Evolutionary conservation across 2,329 filamentous ascomycete species (phyloP).

Genomic region (Botrytis hyacinthi): DNA sequence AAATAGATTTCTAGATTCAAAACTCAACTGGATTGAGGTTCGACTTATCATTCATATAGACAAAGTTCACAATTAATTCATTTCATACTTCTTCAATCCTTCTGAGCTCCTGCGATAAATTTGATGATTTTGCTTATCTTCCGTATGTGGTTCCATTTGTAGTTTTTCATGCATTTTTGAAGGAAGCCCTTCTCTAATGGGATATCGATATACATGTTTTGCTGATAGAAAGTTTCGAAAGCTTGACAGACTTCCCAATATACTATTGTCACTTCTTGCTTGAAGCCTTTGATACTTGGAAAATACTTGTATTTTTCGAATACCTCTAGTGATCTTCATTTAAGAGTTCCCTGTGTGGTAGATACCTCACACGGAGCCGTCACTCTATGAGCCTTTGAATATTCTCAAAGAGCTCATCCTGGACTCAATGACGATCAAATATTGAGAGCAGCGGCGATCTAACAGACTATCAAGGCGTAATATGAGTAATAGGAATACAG

Average conservation of each 20-base stretch:
- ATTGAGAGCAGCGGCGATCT: neutral
- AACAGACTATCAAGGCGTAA: rapidly evolving
- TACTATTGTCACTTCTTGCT: neutral
- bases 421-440: neutral
- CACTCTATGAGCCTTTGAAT: rapidly evolving
- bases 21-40: too few relatives aligned
- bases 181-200: neutral
- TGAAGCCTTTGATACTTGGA: neutral
- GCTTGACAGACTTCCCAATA: neutral
- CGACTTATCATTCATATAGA: neutral
- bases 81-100: neutral
- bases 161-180: neutral
- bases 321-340: neutral
- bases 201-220: neutral
- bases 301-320: neutral
- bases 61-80: neutral
- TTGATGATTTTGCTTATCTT: neutral
- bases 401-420: neutral
- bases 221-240: neutral
- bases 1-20: too few relatives aligned
- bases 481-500: neutral
- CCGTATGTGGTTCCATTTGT: too few relatives aligned
- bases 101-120: neutral
- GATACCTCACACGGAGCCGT: neutral
- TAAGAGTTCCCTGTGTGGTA: neutral